These are phyloP conservation scores for Stereum hirsutum DNA, from an alignment of 1,284 basidiomycete species.

Conservation along the genomic window DNA sequence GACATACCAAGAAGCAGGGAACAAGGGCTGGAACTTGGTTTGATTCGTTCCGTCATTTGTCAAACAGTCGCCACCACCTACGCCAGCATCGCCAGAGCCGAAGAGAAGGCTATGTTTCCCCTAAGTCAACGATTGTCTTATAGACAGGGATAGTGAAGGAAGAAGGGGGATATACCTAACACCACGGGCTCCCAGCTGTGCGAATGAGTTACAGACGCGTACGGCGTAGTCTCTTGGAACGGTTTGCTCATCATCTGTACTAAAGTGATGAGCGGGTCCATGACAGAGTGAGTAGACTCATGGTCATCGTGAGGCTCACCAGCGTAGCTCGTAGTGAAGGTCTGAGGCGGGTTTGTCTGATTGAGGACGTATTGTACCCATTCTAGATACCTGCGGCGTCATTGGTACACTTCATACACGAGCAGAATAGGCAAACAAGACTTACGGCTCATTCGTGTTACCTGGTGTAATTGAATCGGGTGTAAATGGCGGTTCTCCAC, in stretches of 20 bases:
- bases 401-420: too few relatives aligned
- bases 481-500: slow-evolving; percentile 53
- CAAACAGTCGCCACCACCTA: slow-evolving; percentile 48
- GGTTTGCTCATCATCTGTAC: slow-evolving; percentile 49
- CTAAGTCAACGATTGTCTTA: too few relatives aligned
- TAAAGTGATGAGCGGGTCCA: too few relatives aligned
- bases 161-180: too few relatives aligned
- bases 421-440: too few relatives aligned
- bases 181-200: slow-evolving; percentile 54
- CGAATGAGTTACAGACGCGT: slow-evolving; percentile 48
- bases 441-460: slow-evolving; percentile 54
- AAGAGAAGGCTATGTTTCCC: slow-evolving; percentile 53
- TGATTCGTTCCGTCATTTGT: slow-evolving; percentile 47
- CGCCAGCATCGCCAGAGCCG: slow-evolving; percentile 58
- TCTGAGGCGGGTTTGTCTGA: slow-evolving; percentile 37
- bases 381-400: too few relatives aligned
- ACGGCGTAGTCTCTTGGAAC: slow-evolving; percentile 47
- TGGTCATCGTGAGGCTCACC: too few relatives aligned
- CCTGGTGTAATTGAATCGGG: slow-evolving; percentile 44
- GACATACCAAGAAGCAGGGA: slow-evolving; percentile 46
- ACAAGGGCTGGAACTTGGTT: slow-evolving; percentile 51
- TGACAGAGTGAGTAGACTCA: too few relatives aligned
- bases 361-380: slow-evolving; percentile 44
- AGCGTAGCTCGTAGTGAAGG: slow-evolving; percentile 45
- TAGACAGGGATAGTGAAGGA: too few relatives aligned